phyloP scores from a whole-genome alignment of 305 asterid genomes.

The Solanum aculeatissimum region DNA sequence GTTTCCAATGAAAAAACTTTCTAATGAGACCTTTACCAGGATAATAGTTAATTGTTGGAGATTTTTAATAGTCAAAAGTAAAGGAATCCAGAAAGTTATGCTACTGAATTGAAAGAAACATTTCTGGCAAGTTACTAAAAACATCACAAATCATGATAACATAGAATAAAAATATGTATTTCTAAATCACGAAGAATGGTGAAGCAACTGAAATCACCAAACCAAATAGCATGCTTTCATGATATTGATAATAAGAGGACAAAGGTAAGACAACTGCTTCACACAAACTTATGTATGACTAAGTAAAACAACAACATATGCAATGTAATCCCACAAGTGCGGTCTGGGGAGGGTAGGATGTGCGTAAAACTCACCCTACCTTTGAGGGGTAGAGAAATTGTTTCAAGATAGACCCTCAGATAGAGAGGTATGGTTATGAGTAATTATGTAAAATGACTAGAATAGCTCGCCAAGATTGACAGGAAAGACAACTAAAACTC shows the following conservation, averaged over 20 bases:
- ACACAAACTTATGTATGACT: not conserved
- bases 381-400: not conserved
- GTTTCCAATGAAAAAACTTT: constrained; percentile 1
- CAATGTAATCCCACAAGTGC: not conserved
- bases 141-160: not conserved
- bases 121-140: not conserved
- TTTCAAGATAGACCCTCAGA: not conserved
- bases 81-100: not conserved
- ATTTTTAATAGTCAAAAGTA: not conserved
- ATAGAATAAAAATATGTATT: not conserved
- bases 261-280: not conserved
- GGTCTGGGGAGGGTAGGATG: not conserved
- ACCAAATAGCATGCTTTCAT: not conserved
- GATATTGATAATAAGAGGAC: not conserved
- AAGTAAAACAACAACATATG: not conserved
- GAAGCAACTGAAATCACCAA: not conserved
- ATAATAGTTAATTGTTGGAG: not conserved
- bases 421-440: not conserved
- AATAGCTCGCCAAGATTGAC: not conserved
- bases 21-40: not conserved
- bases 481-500: too few relatives aligned
- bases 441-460: not conserved
- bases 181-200: not conserved
- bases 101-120: not conserved
- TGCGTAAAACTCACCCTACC: not conserved